A percentile compares a stretch with the other conserved stretches of the same genome.
phyloP scores from a whole-genome alignment of 1,284 basidiomycete species.

The Ceratorhiza oryzae-sativae region DNA sequence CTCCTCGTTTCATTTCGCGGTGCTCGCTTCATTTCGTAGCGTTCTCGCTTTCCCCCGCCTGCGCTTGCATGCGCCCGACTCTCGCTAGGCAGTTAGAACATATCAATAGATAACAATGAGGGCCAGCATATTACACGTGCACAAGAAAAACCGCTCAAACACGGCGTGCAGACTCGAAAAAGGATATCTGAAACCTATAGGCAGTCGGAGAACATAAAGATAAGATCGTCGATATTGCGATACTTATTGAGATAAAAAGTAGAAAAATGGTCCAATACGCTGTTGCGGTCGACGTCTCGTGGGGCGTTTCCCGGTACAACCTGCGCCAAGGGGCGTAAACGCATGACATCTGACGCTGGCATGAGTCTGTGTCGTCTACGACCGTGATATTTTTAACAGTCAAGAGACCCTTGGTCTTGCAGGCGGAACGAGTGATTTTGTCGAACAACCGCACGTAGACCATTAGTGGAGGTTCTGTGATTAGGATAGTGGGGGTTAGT shows the following conservation, averaged over 20 bases:
- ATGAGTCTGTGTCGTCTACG: neutral
- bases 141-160: too few relatives aligned
- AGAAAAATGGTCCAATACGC: neutral
- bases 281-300: neutral
- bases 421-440: neutral
- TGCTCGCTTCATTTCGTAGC: constrained; percentile 54
- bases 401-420: neutral
- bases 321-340: constrained; percentile 11
- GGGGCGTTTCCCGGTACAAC: constrained; percentile 5
- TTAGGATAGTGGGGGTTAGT: neutral
- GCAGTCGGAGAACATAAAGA: neutral
- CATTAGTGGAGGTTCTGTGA: neutral
- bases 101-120: too few relatives aligned
- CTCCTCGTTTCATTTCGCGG: neutral
- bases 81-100: too few relatives aligned
- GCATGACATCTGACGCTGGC: constrained; percentile 1
- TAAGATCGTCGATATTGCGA: constrained; percentile 18
- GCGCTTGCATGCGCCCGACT: too few relatives aligned
- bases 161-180: neutral
- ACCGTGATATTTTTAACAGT: neutral
- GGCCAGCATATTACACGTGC: too few relatives aligned
- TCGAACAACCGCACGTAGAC: neutral
- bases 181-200: constrained; percentile 76
- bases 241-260: constrained; percentile 25
- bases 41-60: too few relatives aligned